Evolutionary conservation across 106 monocot species (phyloP), one percentile per base, ranked within the genome.

Genomic region (Dioscorea alata): DNA sequence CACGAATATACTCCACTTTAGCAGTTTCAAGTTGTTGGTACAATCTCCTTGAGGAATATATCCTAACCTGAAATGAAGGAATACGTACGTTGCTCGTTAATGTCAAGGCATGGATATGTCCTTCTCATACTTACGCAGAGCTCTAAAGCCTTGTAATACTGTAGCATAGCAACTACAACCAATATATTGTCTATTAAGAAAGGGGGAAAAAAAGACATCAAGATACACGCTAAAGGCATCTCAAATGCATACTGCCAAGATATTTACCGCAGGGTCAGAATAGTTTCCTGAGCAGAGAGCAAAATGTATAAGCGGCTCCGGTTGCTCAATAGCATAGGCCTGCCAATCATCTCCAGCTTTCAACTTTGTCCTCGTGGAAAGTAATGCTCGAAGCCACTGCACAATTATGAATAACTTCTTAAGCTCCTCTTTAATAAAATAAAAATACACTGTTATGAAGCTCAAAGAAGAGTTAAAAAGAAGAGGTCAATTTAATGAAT

Each of bases 1-100:
- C 86, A 4, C 90, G 71, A 59, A 90, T 86, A 69, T 80, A 90
- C 33, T 90, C 90, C 69, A 80, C 80, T 73, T 83, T 90, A 19
- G 86, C 83, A 9, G 78, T 33, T 79, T 90, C 80, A 12, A 90
- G 70, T 57, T 90, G 86, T 14, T 86, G 75, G 34, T 70, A 69
- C 54, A 86, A 48, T 67, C 77, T 72, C 72, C 75, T 81, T 0
- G 75, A 52, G 9, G 63, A 78, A 63, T 86, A 90, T 57, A 83
- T 72, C 22, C 86, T 78, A n/a, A 90, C 86, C 90, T 90, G 74
- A 20, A 71, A 18, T 58, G 52, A 8, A 66, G 34, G 28, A 48
- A 42, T 12, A 10, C 6, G 6, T 12, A 10, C 6, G 6, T 42
- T 6, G 42, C 42, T 42, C 42, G 9, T 42, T 42, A 42, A 42